Evolutionary conservation across 495 filamentous ascomycete genomes (phyloP), one percentile per base, ranked within the genome.

Genomic region (Penicillium samsonianum): DNA sequence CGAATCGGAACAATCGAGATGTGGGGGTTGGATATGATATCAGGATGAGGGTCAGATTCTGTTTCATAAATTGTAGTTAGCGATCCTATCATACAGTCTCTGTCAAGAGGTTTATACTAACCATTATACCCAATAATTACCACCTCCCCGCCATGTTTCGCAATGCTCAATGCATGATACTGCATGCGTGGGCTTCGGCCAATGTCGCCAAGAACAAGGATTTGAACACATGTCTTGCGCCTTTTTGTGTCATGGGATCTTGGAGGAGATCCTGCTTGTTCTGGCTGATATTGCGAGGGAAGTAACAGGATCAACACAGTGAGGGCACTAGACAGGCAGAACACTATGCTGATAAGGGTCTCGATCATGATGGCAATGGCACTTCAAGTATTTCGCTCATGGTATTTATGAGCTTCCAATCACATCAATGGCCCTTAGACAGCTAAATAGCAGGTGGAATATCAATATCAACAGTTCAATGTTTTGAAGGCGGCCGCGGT

Each of bases 141-240:
- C 16, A 96, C 94, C 31, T 80, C 76, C 1, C 84, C 89, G 35
- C 91, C 90, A 58, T 91, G 85, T 60, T 84, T 89, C 22, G 93
- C 92, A 67, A 98, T 86, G 68, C 93, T 97, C 58, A 96, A 70
- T 20, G 92, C 91, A 83, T 99, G 94, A 67, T 99, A 97, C 70
- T 97, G 94, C 94, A 99, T 99, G 57, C 94, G 90, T 23, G 94
- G 94, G 69, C 91, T 96, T 33, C 92, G 84, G 23, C 94, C 94
- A 72, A 99, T 94, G 67, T 99, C 94, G 14, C 94, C 94, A n/a
- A 99, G 82, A 40, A 99, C 94, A n/a, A 98, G 80, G 33, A 99
- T 83, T 65, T 96, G 90, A 25, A 90, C 80, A 6, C 82, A 75
- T 50, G 66, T 63, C 46, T 66, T 77, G 46, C 47, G 67, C 22